Percentiles rank a stretch among this genome's conserved stretches.
Evolutionary conservation across 768 basidiomycete species (phyloP).

Genomic region (Leccinum subtestaceum): DNA sequence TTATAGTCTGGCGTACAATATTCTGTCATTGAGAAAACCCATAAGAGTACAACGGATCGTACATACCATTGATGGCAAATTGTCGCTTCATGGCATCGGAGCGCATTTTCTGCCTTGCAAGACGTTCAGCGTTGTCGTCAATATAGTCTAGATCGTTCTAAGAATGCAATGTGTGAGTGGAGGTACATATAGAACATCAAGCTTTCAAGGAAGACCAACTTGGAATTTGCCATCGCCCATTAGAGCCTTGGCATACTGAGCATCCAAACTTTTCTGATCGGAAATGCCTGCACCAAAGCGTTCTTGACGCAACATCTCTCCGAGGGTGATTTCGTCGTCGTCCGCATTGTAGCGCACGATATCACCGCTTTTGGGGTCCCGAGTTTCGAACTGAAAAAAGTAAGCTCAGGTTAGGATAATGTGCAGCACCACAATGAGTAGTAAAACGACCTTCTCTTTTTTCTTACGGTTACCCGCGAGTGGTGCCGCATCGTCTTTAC

Average conservation of each 20-base stretch:
- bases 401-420: not conserved
- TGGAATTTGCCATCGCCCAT: constrained; percentile 86
- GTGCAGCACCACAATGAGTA: not conserved
- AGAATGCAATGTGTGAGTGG: not conserved
- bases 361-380: constrained; percentile 88
- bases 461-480: constrained; percentile 74
- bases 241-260: constrained; percentile 84
- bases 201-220: constrained; percentile 38
- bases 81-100: constrained; percentile 95
- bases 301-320: constrained; percentile 93
- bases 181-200: not conserved
- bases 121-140: constrained; percentile 93
- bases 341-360: constrained; percentile 86
- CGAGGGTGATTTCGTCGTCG: constrained; percentile 81
- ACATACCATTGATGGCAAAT: constrained; percentile 89
- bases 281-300: constrained; percentile 83
- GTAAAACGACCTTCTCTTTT: constrained; percentile 58
- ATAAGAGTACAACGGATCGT: not conserved
- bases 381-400: constrained; percentile 69
- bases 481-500: constrained; percentile 52
- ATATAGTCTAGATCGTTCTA: constrained; percentile 91
- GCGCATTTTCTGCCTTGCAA: constrained; percentile 93
- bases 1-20: constrained; percentile 70
- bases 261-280: constrained; percentile 91
- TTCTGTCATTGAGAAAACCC: not conserved